phyloP scores from a whole-genome alignment of 2,329 filamentous ascomycete genomes.

The Fusarium transvaalense region DNA sequence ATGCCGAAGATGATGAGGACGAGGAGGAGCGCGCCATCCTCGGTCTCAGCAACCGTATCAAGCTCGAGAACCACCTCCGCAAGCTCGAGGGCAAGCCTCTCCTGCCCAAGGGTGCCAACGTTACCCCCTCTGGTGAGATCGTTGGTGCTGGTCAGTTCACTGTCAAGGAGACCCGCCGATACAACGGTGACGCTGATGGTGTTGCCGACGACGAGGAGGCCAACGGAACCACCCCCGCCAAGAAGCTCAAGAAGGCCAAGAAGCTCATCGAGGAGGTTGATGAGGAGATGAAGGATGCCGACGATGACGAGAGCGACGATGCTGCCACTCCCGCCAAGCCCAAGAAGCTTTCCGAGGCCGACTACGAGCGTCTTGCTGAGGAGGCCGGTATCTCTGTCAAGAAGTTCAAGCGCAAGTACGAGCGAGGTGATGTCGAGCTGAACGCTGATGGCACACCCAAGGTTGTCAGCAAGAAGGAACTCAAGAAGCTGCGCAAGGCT shows the following conservation, averaged over 20 bases:
- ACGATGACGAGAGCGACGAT: conserved; percentile 55
- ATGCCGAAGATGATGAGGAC: conserved; percentile 74
- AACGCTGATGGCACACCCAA: conserved; percentile 73
- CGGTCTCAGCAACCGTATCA: conserved; percentile 77
- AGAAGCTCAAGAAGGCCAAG: conserved; percentile 56
- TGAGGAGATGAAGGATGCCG: conserved; percentile 60
- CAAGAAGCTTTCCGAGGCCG: conserved; percentile 66
- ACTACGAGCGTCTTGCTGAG: conserved; percentile 71
- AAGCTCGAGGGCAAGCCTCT: conserved; percentile 91
- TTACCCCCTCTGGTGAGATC: conserved; percentile 78
- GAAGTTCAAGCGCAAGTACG: conserved; percentile 84
- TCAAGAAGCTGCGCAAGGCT: conserved; percentile 77
- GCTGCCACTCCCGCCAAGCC: conserved; percentile 52
- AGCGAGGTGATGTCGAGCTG: conserved; percentile 79
- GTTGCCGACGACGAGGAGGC: conserved; percentile 73
- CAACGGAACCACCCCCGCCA: conserved; percentile 53
- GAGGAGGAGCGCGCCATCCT: conserved; percentile 91
- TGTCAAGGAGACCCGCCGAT: conserved; percentile 91
- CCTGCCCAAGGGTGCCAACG: conserved; percentile 78
- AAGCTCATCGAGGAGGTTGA: conserved; percentile 59
- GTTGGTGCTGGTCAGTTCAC: conserved; percentile 82
- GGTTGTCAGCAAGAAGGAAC: conserved; percentile 79
- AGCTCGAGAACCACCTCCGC: conserved; percentile 81
- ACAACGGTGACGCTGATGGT: conserved; percentile 94
- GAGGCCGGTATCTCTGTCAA: conserved; percentile 77